Evolutionary conservation across 306 rosid genomes (phyloP).

Genomic region (Spatholobus suberectus): DNA sequence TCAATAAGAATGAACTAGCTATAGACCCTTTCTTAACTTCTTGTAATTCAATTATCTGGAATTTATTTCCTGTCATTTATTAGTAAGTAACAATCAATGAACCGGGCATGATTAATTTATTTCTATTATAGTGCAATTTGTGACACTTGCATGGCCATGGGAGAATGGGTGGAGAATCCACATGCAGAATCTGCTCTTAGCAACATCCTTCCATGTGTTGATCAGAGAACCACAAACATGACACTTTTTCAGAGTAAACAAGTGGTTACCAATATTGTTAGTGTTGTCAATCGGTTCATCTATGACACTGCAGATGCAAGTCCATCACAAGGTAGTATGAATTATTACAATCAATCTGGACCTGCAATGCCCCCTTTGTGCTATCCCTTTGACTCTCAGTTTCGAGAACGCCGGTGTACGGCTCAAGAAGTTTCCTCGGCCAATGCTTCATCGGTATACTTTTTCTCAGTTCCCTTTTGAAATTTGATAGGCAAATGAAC

Average conservation of each 20-base stretch:
- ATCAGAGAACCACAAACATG: slow-evolving; percentile 77
- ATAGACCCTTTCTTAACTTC: not conserved
- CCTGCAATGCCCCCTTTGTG: slow-evolving; percentile 85
- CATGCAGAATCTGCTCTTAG: slow-evolving; percentile 87
- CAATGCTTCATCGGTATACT: slow-evolving; percentile 74
- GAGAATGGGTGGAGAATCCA: slow-evolving; percentile 91
- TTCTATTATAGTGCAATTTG: slow-evolving; percentile 69
- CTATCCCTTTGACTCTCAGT: slow-evolving; percentile 73
- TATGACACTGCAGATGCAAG: slow-evolving; percentile 68
- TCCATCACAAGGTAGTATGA: slow-evolving; percentile 45
- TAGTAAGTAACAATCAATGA: not conserved
- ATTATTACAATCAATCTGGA: slow-evolving; percentile 83
- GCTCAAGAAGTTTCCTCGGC: slow-evolving; percentile 75
- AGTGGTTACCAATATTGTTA: slow-evolving; percentile 69
- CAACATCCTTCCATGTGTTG: slow-evolving; percentile 89
- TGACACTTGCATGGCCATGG: slow-evolving; percentile 92
- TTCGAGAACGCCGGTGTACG: slow-evolving; percentile 62
- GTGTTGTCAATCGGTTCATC: slow-evolving; percentile 69
- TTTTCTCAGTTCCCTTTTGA: slow-evolving; percentile 3
- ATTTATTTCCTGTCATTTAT: not conserved
- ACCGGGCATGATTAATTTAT: not conserved
- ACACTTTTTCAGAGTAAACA: slow-evolving; percentile 83
- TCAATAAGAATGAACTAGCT: not conserved
- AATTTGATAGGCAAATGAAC: not conserved
- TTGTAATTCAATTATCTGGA: not conserved